Evolutionary conservation across 306 rosid genomes (phyloP).

Genomic region (Fragaria iinumae): DNA sequence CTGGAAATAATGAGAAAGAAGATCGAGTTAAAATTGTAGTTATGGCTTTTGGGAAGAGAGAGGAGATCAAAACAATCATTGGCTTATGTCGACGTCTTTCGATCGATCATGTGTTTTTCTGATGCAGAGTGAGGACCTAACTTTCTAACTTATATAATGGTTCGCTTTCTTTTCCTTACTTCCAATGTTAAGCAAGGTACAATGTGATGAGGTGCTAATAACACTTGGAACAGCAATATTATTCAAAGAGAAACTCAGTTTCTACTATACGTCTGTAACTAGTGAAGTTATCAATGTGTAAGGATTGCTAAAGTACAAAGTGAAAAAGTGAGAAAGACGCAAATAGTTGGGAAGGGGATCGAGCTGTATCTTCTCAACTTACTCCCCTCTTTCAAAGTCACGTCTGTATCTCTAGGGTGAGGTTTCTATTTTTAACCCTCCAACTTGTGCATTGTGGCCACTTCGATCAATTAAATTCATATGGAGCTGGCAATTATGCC

Average conservation of each 20-base stretch:
- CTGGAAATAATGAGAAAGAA: too few species aligned
- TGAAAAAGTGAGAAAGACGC: not conserved
- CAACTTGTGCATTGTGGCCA: constrained; percentile 23
- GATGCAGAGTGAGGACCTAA: constrained; percentile 19
- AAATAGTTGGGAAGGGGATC: not conserved
- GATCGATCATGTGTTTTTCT: constrained; percentile 7
- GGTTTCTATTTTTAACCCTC: not conserved
- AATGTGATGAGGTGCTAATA: not conserved
- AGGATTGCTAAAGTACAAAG: not conserved
- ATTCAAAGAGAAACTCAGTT: too few species aligned
- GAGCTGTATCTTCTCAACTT: not conserved
- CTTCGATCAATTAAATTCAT: not conserved
- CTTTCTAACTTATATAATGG: constrained; percentile 17
- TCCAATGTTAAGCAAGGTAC: constrained; percentile 19
- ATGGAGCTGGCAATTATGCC: not conserved
- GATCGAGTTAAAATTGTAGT: not conserved
- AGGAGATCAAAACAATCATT: constrained; percentile 16
- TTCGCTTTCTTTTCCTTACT: constrained; percentile 13
- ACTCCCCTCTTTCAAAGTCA: too few species aligned
- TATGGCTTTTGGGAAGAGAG: constrained; percentile 10
- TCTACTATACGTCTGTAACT: too few species aligned
- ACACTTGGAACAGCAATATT: not conserved
- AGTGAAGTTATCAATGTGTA: not conserved
- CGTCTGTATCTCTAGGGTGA: not conserved
- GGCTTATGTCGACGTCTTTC: constrained; percentile 14